Percentiles rank a stretch among this genome's conserved stretches.
phyloP scores from a whole-genome alignment of 2,329 filamentous ascomycete genomes.

The Aspergillus ibericus region DNA sequence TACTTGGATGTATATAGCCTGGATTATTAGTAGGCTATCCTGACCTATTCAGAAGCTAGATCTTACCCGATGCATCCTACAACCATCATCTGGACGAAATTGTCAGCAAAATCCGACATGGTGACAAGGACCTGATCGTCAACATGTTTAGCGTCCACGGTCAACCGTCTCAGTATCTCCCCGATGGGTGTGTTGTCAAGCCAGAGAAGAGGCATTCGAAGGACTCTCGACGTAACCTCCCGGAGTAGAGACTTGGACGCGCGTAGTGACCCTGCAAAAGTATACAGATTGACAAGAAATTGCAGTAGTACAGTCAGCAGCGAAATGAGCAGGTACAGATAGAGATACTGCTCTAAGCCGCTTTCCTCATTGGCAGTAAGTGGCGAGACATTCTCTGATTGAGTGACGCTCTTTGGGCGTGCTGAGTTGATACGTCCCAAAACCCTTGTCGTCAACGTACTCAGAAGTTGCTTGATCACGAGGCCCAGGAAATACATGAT shows the following conservation, averaged over 20 bases:
- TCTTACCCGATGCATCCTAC: neutral
- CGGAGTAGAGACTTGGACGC: neutral
- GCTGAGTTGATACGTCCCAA: neutral
- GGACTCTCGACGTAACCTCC: neutral
- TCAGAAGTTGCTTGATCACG: neutral
- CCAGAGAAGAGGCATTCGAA: neutral
- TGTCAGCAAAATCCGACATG: neutral
- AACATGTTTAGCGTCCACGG: neutral
- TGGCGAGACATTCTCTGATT: neutral
- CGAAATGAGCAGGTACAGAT: neutral
- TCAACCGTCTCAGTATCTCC: neutral
- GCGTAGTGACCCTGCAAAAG: neutral
- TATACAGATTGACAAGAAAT: neutral
- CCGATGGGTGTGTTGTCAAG: neutral
- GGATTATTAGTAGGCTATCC: neutral
- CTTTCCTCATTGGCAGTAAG: neutral
- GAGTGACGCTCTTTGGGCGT: neutral
- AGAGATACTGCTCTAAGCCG: neutral
- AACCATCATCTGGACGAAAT: neutral
- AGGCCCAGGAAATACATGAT: neutral
- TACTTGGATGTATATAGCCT: neutral
- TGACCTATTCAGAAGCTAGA: neutral
- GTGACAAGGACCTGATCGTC: neutral
- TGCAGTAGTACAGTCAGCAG: neutral
- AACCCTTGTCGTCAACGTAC: neutral